Conservation (phyloP, 2,329 filamentous ascomycete genomes). For the Alternaria solani region DNA sequence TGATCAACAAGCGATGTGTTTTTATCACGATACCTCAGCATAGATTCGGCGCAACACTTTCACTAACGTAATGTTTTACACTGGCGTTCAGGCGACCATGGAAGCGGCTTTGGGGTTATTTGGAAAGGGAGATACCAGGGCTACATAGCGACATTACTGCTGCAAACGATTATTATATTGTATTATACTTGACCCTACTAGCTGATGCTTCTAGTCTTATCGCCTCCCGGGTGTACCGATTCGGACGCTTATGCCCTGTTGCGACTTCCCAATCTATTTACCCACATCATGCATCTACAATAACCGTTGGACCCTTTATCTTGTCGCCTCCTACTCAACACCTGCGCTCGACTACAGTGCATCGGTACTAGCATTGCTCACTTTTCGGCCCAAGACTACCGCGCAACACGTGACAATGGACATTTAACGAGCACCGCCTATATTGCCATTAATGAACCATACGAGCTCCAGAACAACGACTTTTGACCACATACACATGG, state of each 20-base stretch:
- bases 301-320: constrained; percentile 3
- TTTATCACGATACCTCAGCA: constrained; percentile 5
- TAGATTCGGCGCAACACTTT: constrained; percentile 10
- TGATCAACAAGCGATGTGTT: constrained; percentile 24
- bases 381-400: constrained; percentile 1
- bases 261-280: constrained; percentile 17
- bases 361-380: neutral
- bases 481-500: constrained; percentile 9
- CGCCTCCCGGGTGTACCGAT: neutral
- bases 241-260: neutral
- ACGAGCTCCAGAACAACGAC: constrained; percentile 30
- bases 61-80: constrained; percentile 1
- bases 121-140: constrained; percentile 2
- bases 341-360: neutral
- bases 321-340: neutral
- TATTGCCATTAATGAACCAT: constrained; percentile 41
- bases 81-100: neutral
- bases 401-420: neutral
- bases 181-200: neutral
- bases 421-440: constrained; percentile 16
- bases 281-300: constrained; percentile 13
- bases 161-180: neutral
- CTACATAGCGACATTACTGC: neutral
- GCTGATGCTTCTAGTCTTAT: neutral
- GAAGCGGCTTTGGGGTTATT: neutral